Conservation (phyloP, 192 early-diverging fungal genomes). For the Physocladia obscura region DNA sequence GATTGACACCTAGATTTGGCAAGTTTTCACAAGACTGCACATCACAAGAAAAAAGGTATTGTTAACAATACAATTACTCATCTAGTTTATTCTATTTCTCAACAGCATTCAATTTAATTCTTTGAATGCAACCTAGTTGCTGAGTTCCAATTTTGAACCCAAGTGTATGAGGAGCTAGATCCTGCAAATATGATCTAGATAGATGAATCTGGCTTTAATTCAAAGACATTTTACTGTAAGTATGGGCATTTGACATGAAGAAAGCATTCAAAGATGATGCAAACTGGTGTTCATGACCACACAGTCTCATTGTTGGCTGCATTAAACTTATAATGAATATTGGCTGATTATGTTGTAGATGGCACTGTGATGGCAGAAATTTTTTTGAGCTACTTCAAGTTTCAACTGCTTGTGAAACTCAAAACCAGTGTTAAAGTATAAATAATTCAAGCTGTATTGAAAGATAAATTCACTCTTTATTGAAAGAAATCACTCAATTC, state of each 20-base stretch:
- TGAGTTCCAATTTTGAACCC: neutral
- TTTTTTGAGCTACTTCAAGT: neutral
- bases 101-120: neutral
- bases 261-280: no score
- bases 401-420: no score
- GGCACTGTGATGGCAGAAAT: neutral
- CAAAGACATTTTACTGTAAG: neutral
- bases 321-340: neutral
- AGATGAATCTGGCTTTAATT: neutral
- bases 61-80: neutral
- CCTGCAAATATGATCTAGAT: neutral
- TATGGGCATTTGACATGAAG: no score
- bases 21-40: neutral
- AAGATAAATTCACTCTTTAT: no score
- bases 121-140: neutral
- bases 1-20: neutral
- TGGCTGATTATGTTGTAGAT: neutral
- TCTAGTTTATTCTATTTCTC: neutral
- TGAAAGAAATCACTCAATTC: no score
- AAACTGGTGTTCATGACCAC: neutral
- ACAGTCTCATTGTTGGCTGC: slow-evolving; percentile 1
- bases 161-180: neutral
- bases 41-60: neutral
- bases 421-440: no score
- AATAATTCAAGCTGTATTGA: no score